phyloP scores from a whole-genome alignment of 2,329 filamentous ascomycete genomes.

The Sphaerulina populicola region DNA sequence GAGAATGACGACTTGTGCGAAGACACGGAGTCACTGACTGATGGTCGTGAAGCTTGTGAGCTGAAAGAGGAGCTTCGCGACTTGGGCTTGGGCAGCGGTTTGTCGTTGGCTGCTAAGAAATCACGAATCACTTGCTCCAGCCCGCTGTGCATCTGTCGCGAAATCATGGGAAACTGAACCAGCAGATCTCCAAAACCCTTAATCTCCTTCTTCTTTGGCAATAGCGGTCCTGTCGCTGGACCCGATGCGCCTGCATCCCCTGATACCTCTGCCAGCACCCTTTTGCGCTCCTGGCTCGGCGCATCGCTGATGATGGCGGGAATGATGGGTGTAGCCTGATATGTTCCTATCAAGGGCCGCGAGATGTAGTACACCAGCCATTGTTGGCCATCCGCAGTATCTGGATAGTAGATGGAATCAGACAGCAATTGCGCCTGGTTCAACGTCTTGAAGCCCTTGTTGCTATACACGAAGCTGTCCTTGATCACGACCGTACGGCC shows the following conservation, averaged over 20 bases:
- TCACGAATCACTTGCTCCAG: slow-evolving; percentile 84
- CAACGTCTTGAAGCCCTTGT: slow-evolving; percentile 95
- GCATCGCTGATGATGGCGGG: slow-evolving; percentile 49
- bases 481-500: slow-evolving; percentile 90
- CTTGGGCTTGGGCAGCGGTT: slow-evolving; percentile 55
- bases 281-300: slow-evolving; percentile 30
- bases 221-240: slow-evolving; percentile 29
- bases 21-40: slow-evolving; percentile 30
- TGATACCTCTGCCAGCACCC: slow-evolving; percentile 27
- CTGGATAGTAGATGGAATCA: slow-evolving; percentile 81
- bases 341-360: slow-evolving; percentile 71
- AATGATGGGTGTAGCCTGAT: slow-evolving; percentile 64
- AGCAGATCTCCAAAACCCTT: slow-evolving; percentile 83
- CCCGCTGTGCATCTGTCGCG: slow-evolving; percentile 87
- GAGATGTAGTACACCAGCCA: slow-evolving; percentile 98
- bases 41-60: slow-evolving; percentile 31
- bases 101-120: slow-evolving; percentile 77
- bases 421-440: slow-evolving; percentile 80
- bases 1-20: slow-evolving; percentile 32
- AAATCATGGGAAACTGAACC: slow-evolving; percentile 89
- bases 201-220: slow-evolving; percentile 76
- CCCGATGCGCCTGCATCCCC: slow-evolving; percentile 18
- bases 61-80: slow-evolving; percentile 32
- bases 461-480: slow-evolving; percentile 85
- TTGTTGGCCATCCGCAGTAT: slow-evolving; percentile 79